Base-by-base conservation (phyloP, 306 rosid genomes). In the Astragalus glycyphyllos region DNA sequence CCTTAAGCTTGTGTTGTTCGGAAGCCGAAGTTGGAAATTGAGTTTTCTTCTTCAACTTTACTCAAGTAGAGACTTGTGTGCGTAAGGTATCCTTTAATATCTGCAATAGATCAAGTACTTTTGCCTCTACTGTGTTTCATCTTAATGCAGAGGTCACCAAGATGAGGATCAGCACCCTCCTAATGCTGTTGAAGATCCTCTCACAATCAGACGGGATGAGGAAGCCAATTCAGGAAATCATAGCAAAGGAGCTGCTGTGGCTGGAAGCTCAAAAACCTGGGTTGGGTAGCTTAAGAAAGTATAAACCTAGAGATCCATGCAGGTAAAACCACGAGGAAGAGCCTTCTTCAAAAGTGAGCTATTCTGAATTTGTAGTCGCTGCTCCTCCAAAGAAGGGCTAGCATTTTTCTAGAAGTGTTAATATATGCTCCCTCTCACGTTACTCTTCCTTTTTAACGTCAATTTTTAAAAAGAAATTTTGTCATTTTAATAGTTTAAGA, bases 111-210 rank as follows among this genome's bases (percentile, higher is more conserved):
- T 51, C 32, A 40, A 47, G 10, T 53, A 6, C 9, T 50, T 78
- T 41, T 68, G 3, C 44, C 23, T 13, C 23, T 13, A 5, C 49
- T 55, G 44, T 45, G 61, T 72, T 59, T 31, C 13, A 64, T 65
- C 71, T 14, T 61, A 72, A 45, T 68, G 84, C 84, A 93, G 98
- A 77, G 90, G 91, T 54, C 84, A 90, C 44, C 87, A 66, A 69
- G 86, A 81, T 11, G 89, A 77, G 76, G 68, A 73, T 67, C 84
- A 58, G 49, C 56, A n/a, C 8, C 67, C 58, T 48, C 82, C 77
- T 53, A 82, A 62, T 74, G 74, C 80, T 50, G 71, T 11, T 35
- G 88, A 58, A 13, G 82, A 80, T 16, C 73, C 80, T 35, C 81
- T 61, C 32, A 72, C 57, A 35, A 68, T 68, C 68, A 89, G 78